Evolutionary conservation across 1,284 basidiomycete species (phyloP), one percentile per base, ranked within the genome.

Genomic region (Trichosporon inkin): DNA sequence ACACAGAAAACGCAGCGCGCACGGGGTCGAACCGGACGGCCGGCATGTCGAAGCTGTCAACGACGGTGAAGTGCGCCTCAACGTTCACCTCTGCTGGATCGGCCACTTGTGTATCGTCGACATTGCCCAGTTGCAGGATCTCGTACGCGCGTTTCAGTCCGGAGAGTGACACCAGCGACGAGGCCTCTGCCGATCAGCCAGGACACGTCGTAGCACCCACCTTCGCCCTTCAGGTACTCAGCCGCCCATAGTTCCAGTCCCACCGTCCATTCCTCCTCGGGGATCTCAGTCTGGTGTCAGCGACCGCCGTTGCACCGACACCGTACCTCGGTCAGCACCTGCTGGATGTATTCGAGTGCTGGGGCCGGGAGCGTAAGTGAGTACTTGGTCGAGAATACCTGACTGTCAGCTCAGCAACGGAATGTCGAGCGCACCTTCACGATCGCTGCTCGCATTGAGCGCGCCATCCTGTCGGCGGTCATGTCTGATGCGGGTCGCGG

Each of bases 21-120:
- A 93, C 88, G 20, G 83, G 80, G 36, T 92, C 92, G 85, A 92
- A 99, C 67, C 87, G 84, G 84, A 92, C 90, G 10, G 86, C 80
- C 0, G 95, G 95, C 90, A 98, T 96, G 37, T 93, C 88, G 68
- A 94, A 97, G 10, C 94, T 88, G 73, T 96, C 86, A 36, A 98
- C 81, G 60, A 98, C 82, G 65, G 86, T 85, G 52, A 99, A 81
- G 74, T 95, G 91, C 22, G 84, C 85, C 51, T 93, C 88, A 7
- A 91, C 87, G 66, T 96, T 92, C 22, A 93, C 81, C 22, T 85
- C 78, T 28, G 89, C 87, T 6, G 77, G 75, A 49, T 76, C 74
- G 10, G 73, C 82, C 20, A 74, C 77, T 41, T 83, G 81, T n/a
- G 81, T 75, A 52, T 81, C 79, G 62, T 86, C 82, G 5, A 67